A percentile compares a stretch with the other conserved stretches of the same genome.
These are phyloP conservation scores for Pseudocercospora vitis DNA, from an alignment of 2,329 filamentous ascomycete genomes.

Conservation along the genomic window DNA sequence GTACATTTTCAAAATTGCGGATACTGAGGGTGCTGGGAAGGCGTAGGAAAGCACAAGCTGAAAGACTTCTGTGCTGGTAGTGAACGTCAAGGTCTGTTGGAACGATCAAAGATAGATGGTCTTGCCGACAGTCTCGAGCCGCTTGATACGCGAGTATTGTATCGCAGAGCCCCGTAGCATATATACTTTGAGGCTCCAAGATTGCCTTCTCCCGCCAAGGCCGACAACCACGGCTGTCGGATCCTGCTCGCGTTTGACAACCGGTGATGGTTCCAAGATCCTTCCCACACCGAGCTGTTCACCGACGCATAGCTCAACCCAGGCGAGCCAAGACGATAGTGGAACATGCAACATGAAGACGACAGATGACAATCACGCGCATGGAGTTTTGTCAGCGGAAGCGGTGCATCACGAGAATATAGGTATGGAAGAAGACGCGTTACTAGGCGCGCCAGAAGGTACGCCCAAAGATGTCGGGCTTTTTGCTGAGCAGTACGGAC, in stretches of 20 bases:
- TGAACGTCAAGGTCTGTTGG: too few species aligned
- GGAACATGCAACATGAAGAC: not conserved
- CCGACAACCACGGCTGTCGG: not conserved
- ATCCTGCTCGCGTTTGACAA: constrained; percentile 4
- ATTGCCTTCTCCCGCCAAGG: not conserved
- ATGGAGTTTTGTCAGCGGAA: not conserved
- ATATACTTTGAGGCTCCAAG: too few species aligned
- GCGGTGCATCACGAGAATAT: not conserved
- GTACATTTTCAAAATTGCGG: constrained; percentile 60
- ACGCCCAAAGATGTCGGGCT: not conserved
- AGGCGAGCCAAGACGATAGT: not conserved
- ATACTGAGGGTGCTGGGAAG: constrained; percentile 41
- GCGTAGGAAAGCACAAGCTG: not conserved
- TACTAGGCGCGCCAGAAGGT: constrained; percentile 1
- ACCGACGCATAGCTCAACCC: not conserved
- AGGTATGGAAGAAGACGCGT: not conserved
- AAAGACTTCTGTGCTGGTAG: not conserved
- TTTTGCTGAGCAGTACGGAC: constrained; percentile 5
- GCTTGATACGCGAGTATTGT: too few species aligned
- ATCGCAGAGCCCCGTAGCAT: not conserved
- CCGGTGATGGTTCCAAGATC: too few species aligned
- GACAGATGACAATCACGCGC: not conserved
- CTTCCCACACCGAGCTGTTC: not conserved
- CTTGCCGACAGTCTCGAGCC: not conserved
- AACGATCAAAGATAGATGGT: too few species aligned